Evolutionary conservation across 2,329 filamentous ascomycete genomes (phyloP).

Genomic region (Ceratocystis destructans): DNA sequence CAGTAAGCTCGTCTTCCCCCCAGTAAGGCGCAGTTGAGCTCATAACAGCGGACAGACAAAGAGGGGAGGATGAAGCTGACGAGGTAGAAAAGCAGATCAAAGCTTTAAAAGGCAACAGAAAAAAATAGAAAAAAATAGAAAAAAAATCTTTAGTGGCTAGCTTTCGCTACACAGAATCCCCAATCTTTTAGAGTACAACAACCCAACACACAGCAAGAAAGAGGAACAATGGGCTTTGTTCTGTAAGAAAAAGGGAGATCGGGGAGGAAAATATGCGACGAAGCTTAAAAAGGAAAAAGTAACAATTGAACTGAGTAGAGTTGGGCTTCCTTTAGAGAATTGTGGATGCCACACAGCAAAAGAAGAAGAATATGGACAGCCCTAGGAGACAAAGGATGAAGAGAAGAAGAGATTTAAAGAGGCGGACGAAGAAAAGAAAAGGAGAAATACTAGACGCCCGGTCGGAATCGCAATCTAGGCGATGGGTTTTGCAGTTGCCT

Average conservation of each 20-base stretch:
- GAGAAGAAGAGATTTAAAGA: not conserved
- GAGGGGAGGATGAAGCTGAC: not conserved
- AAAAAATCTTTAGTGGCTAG: not conserved
- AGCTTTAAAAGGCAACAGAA: too few species aligned
- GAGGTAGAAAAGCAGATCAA: not conserved
- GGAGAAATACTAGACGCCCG: not conserved
- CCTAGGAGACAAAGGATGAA: not conserved
- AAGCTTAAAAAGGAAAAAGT: constrained; percentile 1
- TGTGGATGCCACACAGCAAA: not conserved
- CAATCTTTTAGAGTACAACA: not conserved
- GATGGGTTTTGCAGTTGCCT: constrained; percentile 1
- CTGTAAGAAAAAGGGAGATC: not conserved
- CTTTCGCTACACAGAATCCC: too few species aligned
- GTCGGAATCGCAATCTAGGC: not conserved
- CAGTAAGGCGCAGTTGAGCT: constrained; percentile 15
- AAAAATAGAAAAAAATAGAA: too few species aligned
- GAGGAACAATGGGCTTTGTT: constrained; percentile 17
- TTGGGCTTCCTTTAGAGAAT: not conserved
- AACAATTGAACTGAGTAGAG: not conserved
- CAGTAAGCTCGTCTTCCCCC: constrained; percentile 9
- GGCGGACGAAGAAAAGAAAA: not conserved
- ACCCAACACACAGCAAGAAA: not conserved
- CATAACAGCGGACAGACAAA: constrained; percentile 6
- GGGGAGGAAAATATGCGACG: not conserved
- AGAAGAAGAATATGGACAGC: not conserved